phyloP scores from a whole-genome alignment of 2,329 filamentous ascomycete genomes.

The Lanzia echinophila region DNA sequence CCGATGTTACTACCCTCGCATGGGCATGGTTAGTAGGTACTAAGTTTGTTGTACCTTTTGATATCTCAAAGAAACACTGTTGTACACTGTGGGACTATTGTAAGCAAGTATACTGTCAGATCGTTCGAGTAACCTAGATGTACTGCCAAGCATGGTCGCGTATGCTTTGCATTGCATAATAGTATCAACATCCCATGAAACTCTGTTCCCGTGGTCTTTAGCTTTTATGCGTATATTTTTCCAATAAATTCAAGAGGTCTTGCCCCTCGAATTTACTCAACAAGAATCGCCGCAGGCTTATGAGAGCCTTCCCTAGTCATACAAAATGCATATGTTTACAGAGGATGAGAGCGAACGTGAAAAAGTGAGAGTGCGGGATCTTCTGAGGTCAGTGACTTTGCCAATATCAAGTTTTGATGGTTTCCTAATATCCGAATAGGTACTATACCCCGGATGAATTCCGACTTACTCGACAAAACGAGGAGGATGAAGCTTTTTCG shows the following conservation, averaged over 20 bases:
- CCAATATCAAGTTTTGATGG: not conserved
- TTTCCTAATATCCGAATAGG: not conserved
- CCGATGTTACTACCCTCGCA: no score
- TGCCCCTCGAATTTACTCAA: not conserved
- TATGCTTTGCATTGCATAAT: no score
- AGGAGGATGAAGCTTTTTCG: not conserved
- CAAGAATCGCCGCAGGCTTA: not conserved
- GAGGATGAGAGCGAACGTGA: not conserved
- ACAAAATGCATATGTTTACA: not conserved
- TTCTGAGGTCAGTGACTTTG: not conserved
- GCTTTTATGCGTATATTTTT: not conserved
- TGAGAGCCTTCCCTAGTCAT: not conserved
- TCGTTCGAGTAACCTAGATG: no score
- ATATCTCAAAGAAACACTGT: no score
- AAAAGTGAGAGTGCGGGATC: constrained; percentile 7
- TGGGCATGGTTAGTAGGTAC: no score
- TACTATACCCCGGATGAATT: constrained; percentile 11
- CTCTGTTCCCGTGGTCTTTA: not conserved
- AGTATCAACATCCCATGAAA: no score
- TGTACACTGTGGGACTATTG: no score
- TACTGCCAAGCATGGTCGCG: no score
- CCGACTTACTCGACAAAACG: not conserved
- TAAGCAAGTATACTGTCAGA: no score
- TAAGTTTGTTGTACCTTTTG: no score
- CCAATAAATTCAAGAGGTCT: not conserved